These are phyloP conservation scores for Ceratocystis colombiana DNA, from an alignment of 2,329 filamentous ascomycete species.

Conservation along the genomic window DNA sequence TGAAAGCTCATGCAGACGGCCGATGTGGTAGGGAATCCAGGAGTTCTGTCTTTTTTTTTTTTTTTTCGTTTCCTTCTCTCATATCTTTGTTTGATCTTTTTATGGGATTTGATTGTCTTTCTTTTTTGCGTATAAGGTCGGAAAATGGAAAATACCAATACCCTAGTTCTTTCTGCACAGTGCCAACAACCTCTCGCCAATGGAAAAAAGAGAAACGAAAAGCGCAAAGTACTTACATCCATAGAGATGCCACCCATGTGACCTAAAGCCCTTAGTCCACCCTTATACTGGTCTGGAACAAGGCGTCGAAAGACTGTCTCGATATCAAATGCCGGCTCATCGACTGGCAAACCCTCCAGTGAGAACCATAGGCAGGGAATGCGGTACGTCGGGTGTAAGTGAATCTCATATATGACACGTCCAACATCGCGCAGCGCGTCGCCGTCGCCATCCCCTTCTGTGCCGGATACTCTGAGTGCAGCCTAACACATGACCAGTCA, in stretches of 20 bases:
- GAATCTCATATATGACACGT: conserved; percentile 60
- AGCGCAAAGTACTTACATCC: conserved; percentile 49
- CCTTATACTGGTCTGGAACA: conserved; percentile 56
- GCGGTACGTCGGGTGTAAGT: conserved; percentile 64
- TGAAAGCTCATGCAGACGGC: conserved; percentile 3
- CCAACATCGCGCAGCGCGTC: conserved; percentile 31
- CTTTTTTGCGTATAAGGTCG: conserved; percentile 9
- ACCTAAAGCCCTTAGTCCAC: conserved; percentile 49
- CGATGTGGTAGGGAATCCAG: conserved; percentile 1
- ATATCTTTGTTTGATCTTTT: background rate
- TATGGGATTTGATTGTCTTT: background rate
- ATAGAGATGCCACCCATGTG: conserved; percentile 64
- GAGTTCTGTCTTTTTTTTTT: conserved; percentile 27
- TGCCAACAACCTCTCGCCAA: background rate
- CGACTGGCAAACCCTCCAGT: conserved; percentile 47
- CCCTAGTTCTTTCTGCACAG: conserved; percentile 16
- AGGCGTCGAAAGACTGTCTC: conserved; percentile 61
- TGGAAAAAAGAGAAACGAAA: conserved; percentile 24
- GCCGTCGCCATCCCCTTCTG: conserved; percentile 8
- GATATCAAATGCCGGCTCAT: conserved; percentile 49
- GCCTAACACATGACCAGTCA: conserved; percentile 26
- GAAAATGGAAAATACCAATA: conserved; percentile 18
- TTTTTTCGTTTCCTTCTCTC: background rate
- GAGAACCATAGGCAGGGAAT: conserved; percentile 69
- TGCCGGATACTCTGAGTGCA: conserved; percentile 2